Percentiles rank a stretch among this genome's conserved stretches.
These are phyloP conservation scores for Lentinus tigrinus DNA, from an alignment of 768 basidiomycete species.

Conservation along the genomic window DNA sequence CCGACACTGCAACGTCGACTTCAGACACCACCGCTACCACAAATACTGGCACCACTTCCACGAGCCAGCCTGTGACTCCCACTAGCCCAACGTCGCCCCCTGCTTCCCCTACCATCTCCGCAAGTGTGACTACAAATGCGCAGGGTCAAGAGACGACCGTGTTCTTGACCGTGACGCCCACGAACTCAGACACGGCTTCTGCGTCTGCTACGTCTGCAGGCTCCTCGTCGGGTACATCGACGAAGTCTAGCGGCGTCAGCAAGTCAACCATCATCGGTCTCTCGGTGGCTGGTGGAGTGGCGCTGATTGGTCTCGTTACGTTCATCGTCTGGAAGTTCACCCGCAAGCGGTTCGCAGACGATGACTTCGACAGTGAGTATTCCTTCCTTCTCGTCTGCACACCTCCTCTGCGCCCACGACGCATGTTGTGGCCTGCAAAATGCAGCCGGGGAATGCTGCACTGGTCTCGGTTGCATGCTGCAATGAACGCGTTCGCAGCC, in stretches of 20 bases:
- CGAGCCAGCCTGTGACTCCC: not conserved
- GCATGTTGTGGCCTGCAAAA: not conserved
- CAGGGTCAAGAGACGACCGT: not conserved
- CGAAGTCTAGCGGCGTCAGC: conserved; percentile 40
- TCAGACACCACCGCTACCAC: not conserved
- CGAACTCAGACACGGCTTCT: not conserved
- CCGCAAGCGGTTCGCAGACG: conserved; percentile 61
- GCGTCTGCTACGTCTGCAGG: conserved; percentile 4
- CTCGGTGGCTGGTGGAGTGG: conserved; percentile 78
- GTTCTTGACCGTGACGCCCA: not conserved
- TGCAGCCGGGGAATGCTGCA: not conserved
- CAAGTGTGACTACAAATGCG: not conserved
- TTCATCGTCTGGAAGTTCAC: conserved; percentile 89
- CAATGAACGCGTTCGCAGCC: not conserved
- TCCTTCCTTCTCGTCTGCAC: not conserved
- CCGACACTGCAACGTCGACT: not conserved
- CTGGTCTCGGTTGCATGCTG: not conserved
- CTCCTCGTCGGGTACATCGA: conserved; percentile 27
- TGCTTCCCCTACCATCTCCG: not conserved
- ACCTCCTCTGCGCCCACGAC: not conserved
- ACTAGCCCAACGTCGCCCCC: not conserved
- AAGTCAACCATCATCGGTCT: conserved; percentile 78
- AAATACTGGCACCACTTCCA: not conserved
- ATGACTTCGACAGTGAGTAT: conserved; percentile 74
- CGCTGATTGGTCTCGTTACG: conserved; percentile 63